Evolutionary conservation across 73 alveolate genomes (phyloP).

Genomic region (Loxodes magnus): DNA sequence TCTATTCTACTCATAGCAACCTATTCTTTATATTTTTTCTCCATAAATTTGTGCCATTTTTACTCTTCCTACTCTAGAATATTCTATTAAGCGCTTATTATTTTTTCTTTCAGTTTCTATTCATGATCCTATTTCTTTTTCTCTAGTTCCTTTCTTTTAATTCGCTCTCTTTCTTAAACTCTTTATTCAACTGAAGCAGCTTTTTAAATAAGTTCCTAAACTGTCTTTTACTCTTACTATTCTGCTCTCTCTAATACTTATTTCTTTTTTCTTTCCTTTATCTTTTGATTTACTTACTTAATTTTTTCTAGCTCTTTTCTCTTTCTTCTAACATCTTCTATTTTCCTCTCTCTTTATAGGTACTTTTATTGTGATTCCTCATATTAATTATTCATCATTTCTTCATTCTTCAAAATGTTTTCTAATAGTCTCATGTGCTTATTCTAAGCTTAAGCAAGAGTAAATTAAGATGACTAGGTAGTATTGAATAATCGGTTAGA

Average conservation of each 20-base stretch:
- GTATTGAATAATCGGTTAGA: neutral
- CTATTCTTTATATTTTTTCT: neutral
- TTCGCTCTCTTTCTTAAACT: neutral
- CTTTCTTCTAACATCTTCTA: neutral
- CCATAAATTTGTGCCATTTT: neutral
- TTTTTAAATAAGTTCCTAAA: neutral
- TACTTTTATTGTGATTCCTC: neutral
- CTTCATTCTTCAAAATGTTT: too few relatives aligned
- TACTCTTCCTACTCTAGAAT: too few relatives aligned
- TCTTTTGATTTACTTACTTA: neutral
- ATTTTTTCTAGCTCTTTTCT: neutral
- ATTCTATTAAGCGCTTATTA: neutral
- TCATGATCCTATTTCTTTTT: neutral
- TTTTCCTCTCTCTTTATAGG: neutral
- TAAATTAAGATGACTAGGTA: neutral
- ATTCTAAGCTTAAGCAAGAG: too few relatives aligned
- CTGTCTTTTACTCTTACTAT: neutral
- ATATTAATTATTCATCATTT: neutral
- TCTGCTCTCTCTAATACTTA: neutral
- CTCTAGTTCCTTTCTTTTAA: neutral
- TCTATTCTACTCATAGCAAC: too few relatives aligned
- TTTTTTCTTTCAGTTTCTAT: neutral
- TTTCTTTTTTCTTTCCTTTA: neutral
- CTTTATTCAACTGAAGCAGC: neutral
- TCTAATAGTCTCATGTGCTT: too few relatives aligned